Evolutionary conservation across 2,329 filamentous ascomycete species (phyloP), one percentile per base, ranked within the genome.

Genomic region (Akanthomyces dipterigenus): DNA sequence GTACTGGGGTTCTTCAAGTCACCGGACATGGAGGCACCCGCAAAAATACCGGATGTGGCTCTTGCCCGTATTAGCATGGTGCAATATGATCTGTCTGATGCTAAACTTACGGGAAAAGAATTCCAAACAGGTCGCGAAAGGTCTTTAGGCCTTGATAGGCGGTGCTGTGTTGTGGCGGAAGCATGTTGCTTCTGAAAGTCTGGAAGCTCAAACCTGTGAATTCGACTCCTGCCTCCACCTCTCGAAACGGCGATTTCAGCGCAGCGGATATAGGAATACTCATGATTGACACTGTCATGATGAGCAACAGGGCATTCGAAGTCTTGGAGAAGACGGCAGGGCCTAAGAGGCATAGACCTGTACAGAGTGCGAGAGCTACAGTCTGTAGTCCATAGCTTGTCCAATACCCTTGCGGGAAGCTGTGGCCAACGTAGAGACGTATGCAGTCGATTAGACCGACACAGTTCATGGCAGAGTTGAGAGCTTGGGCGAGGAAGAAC

Each of bases 11-110:
- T 88, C 64, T 84, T 88, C 55, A 96, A 74, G 70, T 96, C 91
- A 20, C 91, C 91, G 8, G 91, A 96, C 91, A 96, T 96, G 67
- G 90, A 93, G 7, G 91, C 91, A 20, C 92, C 92, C 63, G 85
- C 81, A 71, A 84, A 83, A 64, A 84, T 86, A 26, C 82, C 81
- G 3, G 77, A 82, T 1, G 81, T 83, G 24, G 80, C 80, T 42
- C 74, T 76, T 16, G 14, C 4, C 11, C 28, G 14, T 6, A 36
- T 65, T 38, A 66, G 64, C 18, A 7, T 5, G 8, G 9, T 76
- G 66, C 71, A 80, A 81, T 67, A 85, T 83, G 28, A 84, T 85
- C 22, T 40, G 50, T 1, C 5, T 28, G n/a, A 5, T 77, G 3
- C n/a, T 40, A n/a, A 2, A 64, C 73, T 60, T 66, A 75, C 74